These are phyloP conservation scores for Pleurozium schreberi DNA, from an alignment of 225 moss, liverwort and hornwort genomes.

Conservation along the genomic window DNA sequence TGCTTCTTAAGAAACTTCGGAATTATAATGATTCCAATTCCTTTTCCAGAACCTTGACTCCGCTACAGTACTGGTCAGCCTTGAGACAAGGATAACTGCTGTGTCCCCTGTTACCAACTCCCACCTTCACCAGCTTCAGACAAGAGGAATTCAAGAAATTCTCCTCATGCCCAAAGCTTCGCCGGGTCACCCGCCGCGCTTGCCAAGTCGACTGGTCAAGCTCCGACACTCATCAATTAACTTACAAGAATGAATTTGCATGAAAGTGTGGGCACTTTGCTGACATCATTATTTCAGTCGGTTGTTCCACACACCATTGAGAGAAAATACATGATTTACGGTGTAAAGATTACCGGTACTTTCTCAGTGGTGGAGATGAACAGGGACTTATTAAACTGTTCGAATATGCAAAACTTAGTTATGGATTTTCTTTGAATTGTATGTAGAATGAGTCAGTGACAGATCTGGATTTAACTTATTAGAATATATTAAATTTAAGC, in stretches of 20 bases:
- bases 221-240: neutral
- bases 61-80: neutral
- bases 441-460: neutral
- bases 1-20: too few species aligned
- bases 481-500: neutral
- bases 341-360: neutral
- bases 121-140: neutral
- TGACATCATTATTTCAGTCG: neutral
- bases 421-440: neutral
- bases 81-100: neutral
- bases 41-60: neutral
- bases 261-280: neutral
- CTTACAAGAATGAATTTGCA: neutral
- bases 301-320: neutral
- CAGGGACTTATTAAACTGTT: neutral
- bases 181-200: neutral
- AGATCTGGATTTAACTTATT: neutral
- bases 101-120: neutral
- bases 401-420: neutral
- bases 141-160: neutral
- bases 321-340: neutral
- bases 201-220: neutral
- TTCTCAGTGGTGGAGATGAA: neutral
- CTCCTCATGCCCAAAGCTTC: neutral
- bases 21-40: neutral